phyloP scores from a whole-genome alignment of 257 asterid genomes.

The Scutellaria baicalensis region DNA sequence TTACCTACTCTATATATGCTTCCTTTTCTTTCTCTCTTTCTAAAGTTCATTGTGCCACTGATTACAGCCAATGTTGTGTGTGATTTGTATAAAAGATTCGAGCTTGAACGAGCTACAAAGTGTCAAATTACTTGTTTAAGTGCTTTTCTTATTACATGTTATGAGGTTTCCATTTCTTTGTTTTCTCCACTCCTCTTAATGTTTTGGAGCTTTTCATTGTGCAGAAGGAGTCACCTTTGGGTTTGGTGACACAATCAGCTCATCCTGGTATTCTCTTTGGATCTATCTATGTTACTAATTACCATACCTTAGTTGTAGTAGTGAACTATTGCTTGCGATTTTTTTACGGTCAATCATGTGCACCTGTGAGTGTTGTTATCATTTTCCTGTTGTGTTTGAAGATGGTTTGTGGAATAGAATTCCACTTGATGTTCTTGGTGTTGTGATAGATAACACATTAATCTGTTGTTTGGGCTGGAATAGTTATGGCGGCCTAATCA shows the following conservation, averaged over 20 bases:
- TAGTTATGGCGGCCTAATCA: not conserved
- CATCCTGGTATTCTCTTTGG: conserved; percentile 62
- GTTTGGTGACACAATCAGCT: conserved; percentile 70
- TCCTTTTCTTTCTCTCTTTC: not conserved
- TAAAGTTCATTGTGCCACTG: not conserved
- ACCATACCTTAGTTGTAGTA: not conserved
- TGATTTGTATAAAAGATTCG: not conserved
- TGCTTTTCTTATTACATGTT: not conserved
- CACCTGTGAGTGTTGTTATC: not conserved
- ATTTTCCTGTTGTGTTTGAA: not conserved
- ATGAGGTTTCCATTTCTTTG: not conserved
- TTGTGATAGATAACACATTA: not conserved
- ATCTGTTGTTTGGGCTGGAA: not conserved
- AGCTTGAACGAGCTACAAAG: not conserved
- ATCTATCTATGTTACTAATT: not conserved
- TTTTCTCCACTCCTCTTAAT: not conserved
- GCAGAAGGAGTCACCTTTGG: conserved; percentile 79
- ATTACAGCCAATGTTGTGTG: not conserved
- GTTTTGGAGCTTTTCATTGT: not conserved
- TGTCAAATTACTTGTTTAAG: not conserved
- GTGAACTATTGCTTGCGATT: not conserved
- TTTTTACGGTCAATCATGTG: not conserved
- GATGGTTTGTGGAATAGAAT: not conserved
- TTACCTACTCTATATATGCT: too few species aligned
- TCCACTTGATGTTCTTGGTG: not conserved